These are phyloP conservation scores for Cyphellophora attinorum DNA, from an alignment of 2,329 filamentous ascomycete genomes.

Conservation along the genomic window DNA sequence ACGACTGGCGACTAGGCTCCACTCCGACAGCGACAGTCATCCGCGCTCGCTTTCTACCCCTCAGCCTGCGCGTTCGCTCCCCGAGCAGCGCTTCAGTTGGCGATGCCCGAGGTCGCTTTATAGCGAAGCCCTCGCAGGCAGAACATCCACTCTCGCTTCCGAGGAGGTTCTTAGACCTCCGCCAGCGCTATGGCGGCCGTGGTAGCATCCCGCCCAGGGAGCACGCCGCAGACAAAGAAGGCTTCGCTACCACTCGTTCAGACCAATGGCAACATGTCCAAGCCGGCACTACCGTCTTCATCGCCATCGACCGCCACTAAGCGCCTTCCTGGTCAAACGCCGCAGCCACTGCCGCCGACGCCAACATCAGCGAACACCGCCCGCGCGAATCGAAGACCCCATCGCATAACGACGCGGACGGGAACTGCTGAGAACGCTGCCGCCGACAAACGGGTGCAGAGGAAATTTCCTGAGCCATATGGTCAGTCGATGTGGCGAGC, in stretches of 20 bases:
- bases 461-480: constrained; percentile 35
- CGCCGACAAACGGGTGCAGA: constrained; percentile 25
- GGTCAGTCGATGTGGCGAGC: constrained; percentile 24
- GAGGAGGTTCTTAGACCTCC: no score
- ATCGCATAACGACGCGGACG: constrained; percentile 25
- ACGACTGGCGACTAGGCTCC: no score
- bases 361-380: constrained; percentile 32
- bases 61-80: no score
- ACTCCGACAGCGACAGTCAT: no score
- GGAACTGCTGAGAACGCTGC: constrained; percentile 18
- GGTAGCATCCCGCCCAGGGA: constrained; percentile 12
- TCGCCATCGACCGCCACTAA: constrained; percentile 46
- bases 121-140: no score
- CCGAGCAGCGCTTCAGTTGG: no score
- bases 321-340: constrained; percentile 36
- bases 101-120: no score
- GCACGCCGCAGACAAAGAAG: constrained; percentile 19
- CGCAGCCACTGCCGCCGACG: constrained; percentile 40
- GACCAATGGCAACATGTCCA: constrained; percentile 48
- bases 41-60: no score
- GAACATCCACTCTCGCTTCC: no score
- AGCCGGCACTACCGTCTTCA: constrained; percentile 42
- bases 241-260: constrained; percentile 41
- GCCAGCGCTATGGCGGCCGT: constrained; percentile 14
- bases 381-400: constrained; percentile 34